Conservation (phyloP, 2,329 filamentous ascomycete species). For the Dactylonectria macrodidyma region DNA sequence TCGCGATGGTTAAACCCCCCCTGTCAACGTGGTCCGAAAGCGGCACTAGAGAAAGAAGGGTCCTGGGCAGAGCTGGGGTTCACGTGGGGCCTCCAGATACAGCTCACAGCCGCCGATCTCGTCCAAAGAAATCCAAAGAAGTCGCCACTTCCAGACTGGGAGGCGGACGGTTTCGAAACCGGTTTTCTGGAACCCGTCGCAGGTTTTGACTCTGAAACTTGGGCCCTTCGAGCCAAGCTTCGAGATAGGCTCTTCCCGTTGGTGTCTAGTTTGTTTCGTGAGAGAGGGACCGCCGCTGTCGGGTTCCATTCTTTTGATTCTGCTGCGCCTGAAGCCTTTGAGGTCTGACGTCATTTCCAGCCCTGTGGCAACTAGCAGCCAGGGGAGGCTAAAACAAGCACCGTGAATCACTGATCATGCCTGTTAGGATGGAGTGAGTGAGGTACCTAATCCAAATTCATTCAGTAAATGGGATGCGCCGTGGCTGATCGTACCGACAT, state of each 20-base stretch:
- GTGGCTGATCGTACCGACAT: neutral
- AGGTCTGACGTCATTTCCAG: neutral
- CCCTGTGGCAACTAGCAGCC: neutral
- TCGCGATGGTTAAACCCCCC: slow-evolving; percentile 29
- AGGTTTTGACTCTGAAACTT: slow-evolving; percentile 41
- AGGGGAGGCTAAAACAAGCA: neutral
- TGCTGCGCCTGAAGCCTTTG: neutral
- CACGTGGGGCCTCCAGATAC: slow-evolving; percentile 27
- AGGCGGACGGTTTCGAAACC: slow-evolving; percentile 35
- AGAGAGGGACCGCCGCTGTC: neutral
- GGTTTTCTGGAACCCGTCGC: slow-evolving; percentile 41
- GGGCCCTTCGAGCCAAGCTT: neutral
- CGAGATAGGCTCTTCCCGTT: neutral
- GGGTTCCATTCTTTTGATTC: neutral
- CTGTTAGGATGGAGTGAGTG: neutral
- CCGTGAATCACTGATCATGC: neutral
- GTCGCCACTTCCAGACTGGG: slow-evolving; percentile 34
- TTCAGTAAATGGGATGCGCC: neutral
- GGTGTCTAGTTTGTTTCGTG: neutral
- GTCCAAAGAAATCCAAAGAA: slow-evolving; percentile 36
- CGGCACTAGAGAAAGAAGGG: slow-evolving; percentile 27
- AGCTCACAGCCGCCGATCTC: slow-evolving; percentile 40
- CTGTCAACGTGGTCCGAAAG: slow-evolving; percentile 28
- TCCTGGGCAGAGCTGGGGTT: slow-evolving; percentile 35
- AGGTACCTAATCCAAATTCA: neutral